Conservation (phyloP, 108 stramenopile genomes). For the Nitzschia palea region DNA sequence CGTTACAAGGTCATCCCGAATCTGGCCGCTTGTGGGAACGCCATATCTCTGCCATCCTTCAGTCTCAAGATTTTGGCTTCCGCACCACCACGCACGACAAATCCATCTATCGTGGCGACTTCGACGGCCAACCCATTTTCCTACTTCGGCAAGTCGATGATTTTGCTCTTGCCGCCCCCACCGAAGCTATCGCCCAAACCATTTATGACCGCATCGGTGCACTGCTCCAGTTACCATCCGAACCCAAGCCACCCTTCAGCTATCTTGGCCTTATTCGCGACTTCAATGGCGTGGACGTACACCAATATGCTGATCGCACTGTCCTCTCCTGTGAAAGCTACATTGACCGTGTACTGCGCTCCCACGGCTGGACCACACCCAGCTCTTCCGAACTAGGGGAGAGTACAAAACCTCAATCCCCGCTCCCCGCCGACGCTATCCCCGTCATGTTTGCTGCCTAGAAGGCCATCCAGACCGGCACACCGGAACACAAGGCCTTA, state of each 20-base stretch:
- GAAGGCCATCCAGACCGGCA: slow-evolving; percentile 5
- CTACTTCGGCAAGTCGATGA: slow-evolving; percentile 54
- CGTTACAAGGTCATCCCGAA: slow-evolving; percentile 36
- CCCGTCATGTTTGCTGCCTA: neutral
- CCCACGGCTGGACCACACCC: slow-evolving; percentile 32
- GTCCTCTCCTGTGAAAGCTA: slow-evolving; percentile 31
- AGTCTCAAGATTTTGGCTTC: slow-evolving; percentile 4
- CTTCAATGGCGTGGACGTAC: slow-evolving; percentile 39
- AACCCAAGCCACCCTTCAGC: slow-evolving; percentile 10
- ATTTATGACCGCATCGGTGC: neutral
- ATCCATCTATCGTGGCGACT: slow-evolving; percentile 20
- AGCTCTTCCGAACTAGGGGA: neutral
- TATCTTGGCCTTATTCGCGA: slow-evolving; percentile 19
- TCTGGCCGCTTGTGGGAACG: slow-evolving; percentile 26
- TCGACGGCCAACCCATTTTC: slow-evolving; percentile 21
- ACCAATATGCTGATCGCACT: slow-evolving; percentile 29
- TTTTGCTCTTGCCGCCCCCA: slow-evolving; percentile 10
- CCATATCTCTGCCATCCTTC: slow-evolving; percentile 28
- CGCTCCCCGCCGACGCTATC: neutral
- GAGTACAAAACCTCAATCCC: neutral
- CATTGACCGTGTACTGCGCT: slow-evolving; percentile 22
- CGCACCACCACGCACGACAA: slow-evolving; percentile 37
- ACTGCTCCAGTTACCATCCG: neutral
- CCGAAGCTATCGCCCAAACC: neutral
- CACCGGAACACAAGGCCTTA: neutral